Conservation (phyloP, 176 grass and related monocot species). For the Aegilops tauschii region DNA sequence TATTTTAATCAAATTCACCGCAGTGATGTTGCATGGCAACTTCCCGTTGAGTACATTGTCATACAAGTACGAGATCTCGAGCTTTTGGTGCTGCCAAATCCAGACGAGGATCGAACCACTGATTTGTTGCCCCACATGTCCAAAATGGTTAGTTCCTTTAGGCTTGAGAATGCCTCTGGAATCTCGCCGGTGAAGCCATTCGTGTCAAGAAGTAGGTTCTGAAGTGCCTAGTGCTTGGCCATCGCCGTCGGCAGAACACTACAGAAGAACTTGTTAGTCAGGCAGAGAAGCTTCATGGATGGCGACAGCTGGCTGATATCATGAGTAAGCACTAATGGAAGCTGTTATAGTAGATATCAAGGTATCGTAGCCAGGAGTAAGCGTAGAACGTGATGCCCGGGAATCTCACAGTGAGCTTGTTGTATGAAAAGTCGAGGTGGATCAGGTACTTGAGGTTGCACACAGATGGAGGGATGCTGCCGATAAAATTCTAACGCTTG, state of each 20-base stretch:
- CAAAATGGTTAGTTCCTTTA: constrained; percentile 27
- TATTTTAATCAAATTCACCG: constrained; percentile 4
- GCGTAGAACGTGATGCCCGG: neutral
- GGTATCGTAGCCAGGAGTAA: neutral
- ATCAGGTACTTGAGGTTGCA: neutral
- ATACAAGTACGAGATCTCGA: constrained; percentile 13
- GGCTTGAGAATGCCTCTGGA: constrained; percentile 4
- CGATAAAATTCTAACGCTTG: neutral
- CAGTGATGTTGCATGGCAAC: neutral
- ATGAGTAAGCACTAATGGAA: neutral
- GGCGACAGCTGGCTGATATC: neutral
- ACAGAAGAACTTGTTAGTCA: neutral
- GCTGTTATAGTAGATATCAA: neutral
- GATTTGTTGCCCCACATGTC: constrained; percentile 18
- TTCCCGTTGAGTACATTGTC: constrained; percentile 25
- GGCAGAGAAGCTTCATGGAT: neutral
- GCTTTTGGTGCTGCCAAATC: constrained; percentile 42
- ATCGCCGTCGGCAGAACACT: neutral
- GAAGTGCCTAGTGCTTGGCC: neutral
- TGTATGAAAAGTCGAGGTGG: neutral
- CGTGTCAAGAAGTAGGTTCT: neutral
- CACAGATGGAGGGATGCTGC: neutral
- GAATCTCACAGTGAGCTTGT: neutral
- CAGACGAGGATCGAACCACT: constrained; percentile 33
- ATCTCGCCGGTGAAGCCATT: constrained; percentile 24